Conservation (phyloP, 371 early-diverging fungal genomes). For the Apophysomyces ossiformis region DNA sequence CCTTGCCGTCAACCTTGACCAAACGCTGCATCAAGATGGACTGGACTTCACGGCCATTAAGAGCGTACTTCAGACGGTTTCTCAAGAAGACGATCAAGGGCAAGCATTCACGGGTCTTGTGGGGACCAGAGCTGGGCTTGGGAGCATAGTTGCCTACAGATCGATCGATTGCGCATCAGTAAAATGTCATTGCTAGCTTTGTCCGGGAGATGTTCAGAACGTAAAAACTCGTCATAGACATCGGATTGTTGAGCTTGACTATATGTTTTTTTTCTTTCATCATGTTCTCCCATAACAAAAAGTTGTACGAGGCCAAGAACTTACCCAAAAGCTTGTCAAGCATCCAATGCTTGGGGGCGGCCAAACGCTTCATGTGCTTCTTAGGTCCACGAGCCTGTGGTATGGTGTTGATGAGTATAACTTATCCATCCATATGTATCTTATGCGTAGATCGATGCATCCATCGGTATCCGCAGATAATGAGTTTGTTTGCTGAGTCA, state of each 20-base stretch:
- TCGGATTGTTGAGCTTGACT: constrained; percentile 37
- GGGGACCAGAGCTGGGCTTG: constrained; percentile 98
- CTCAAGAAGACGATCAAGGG: constrained; percentile 98
- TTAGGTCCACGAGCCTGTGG: constrained; percentile 97
- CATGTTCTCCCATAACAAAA: constrained; percentile 1
- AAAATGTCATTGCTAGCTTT: neutral
- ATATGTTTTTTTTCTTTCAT: constrained; percentile 23
- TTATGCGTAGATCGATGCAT: constrained; percentile 17
- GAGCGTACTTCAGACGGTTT: constrained; percentile 99
- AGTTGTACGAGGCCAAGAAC: neutral
- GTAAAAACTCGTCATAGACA: constrained; percentile 34
- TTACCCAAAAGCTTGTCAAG: constrained; percentile 94
- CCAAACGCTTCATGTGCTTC: constrained; percentile 99
- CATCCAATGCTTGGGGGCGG: constrained; percentile 99
- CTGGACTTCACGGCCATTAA: constrained; percentile 97
- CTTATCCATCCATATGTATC: constrained; percentile 12
- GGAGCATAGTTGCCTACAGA: constrained; percentile 81
- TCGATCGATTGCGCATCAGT: neutral
- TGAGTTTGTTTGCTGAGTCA: neutral
- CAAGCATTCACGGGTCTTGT: constrained; percentile 99
- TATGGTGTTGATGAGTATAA: constrained; percentile 1
- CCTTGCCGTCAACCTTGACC: constrained; percentile 99
- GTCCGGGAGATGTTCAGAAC: constrained; percentile 19
- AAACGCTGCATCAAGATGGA: constrained; percentile 98
- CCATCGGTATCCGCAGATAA: constrained; percentile 15